phyloP scores from a whole-genome alignment of 1,139 yeast genomes.

The Taphrina flavorubra region DNA sequence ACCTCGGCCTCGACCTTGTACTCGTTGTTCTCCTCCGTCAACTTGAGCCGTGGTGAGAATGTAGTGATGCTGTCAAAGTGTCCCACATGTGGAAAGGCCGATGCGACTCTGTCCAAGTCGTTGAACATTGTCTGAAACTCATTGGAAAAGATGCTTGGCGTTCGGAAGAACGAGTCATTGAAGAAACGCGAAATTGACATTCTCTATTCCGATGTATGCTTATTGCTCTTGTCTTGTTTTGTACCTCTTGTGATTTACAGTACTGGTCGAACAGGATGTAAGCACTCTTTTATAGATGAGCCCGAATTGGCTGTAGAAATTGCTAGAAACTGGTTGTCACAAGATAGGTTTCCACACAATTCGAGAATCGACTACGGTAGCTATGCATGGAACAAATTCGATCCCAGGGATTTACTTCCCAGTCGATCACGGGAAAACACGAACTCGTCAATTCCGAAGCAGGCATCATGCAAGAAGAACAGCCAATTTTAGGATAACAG shows the following conservation, averaged over 20 bases:
- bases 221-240: too few species aligned
- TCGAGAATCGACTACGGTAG: not conserved
- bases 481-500: too few species aligned
- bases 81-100: not conserved
- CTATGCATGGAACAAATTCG: not conserved
- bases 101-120: constrained; percentile 17
- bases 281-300: not conserved
- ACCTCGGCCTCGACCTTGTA: constrained; percentile 34
- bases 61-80: not conserved
- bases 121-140: constrained; percentile 28
- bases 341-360: not conserved
- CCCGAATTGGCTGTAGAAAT: not conserved
- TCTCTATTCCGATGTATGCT: not conserved
- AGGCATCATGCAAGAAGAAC: too few species aligned
- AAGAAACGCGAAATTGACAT: constrained; percentile 12
- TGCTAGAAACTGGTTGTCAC: not conserved
- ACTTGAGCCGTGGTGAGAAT: constrained; percentile 28
- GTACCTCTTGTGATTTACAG: too few species aligned
- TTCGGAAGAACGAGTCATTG: constrained; percentile 21
- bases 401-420: too few species aligned
- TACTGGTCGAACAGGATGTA: too few species aligned
- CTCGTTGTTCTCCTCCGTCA: constrained; percentile 16
- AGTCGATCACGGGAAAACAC: too few species aligned
- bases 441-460: too few species aligned
- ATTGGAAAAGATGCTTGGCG: constrained; percentile 30